Base-by-base conservation (phyloP, 2,329 filamentous ascomycete species). In the Fusarium sp. region DNA sequence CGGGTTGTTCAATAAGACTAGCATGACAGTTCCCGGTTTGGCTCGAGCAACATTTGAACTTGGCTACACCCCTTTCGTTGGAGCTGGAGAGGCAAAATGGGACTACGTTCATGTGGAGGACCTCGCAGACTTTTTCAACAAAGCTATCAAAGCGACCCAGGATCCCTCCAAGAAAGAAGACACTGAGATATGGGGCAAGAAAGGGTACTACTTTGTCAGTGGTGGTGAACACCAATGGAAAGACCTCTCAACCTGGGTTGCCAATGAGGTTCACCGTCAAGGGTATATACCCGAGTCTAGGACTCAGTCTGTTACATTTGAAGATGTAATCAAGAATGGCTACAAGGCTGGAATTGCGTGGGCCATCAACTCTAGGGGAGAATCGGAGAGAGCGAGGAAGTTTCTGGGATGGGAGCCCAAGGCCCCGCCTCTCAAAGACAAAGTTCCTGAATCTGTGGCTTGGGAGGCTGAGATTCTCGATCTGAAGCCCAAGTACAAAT, bases 191-290 rank as follows among this genome's bases (percentile, higher is more conserved):
- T 94, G 92, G 86, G 91, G 91, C 3, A 80, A 81, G 1, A 80
- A 88, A 39, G 91, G 85, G 2, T 94, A 94, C 71, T 94, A 90
- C 82, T 90, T 94, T 70, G 85, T 87, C 13, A 50, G 36, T 6
- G 45, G 48, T 8, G 91, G 89, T 4, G 82, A 87, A 61, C 89
- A 92, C 78, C 82, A 82, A 30, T 94, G 91, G 92, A 87, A 88
- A 10, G 89, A 93, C 20, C 78, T 92, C 13, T 84, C 89, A 6
- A 80, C 81, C 66, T 83, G 83, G 77, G 84, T 93, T 65, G 89
- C 88, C 3, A 85, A 90, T 47, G 86, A 89, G 75, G 89, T 75
- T 11, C 76, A 64, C 41, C 83, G 78, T 70, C 80, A 77, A 74
- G 81, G 79, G 20, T 83, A 76, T 52, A 61, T 79, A 14, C 68